A percentile compares a stretch with the other conserved stretches of the same genome.
phyloP scores from a whole-genome alignment of 1,139 yeast species.

The Pichia sp. region DNA sequence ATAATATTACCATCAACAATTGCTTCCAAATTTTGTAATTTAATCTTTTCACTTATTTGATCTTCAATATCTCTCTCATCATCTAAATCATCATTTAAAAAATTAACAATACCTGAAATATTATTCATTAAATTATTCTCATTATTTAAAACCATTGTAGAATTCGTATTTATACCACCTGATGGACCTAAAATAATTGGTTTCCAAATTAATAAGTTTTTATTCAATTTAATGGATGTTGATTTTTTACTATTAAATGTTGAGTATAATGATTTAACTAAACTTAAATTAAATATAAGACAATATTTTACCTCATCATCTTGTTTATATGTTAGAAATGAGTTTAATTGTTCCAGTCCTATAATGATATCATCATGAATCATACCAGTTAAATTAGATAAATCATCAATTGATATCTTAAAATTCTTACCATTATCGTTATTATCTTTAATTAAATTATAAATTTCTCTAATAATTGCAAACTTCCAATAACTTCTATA shows the following conservation, averaged over 20 bases:
- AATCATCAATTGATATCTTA: constrained; percentile 46
- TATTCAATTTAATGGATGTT: constrained; percentile 40
- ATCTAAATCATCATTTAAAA: constrained; percentile 17
- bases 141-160: constrained; percentile 33
- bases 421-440: background rate
- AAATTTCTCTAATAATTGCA: constrained; percentile 47
- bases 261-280: constrained; percentile 39
- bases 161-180: constrained; percentile 65
- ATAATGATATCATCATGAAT: constrained; percentile 78
- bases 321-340: constrained; percentile 16
- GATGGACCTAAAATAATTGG: constrained; percentile 80
- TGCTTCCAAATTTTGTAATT: constrained; percentile 15
- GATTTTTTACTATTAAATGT: constrained; percentile 52
- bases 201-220: constrained; percentile 62
- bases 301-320: constrained; percentile 43
- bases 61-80: constrained; percentile 38
- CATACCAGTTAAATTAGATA: constrained; percentile 77
- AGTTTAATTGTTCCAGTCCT: constrained; percentile 70
- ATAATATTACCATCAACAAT: constrained; percentile 31
- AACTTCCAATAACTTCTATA: constrained; percentile 85
- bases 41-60: constrained; percentile 41
- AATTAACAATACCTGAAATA: constrained; percentile 14
- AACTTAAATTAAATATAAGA: constrained; percentile 43
- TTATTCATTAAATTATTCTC: constrained; percentile 43
- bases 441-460: constrained; percentile 11